Conservation (phyloP, 257 asterid species). For the Jacaranda mimosifolia region DNA sequence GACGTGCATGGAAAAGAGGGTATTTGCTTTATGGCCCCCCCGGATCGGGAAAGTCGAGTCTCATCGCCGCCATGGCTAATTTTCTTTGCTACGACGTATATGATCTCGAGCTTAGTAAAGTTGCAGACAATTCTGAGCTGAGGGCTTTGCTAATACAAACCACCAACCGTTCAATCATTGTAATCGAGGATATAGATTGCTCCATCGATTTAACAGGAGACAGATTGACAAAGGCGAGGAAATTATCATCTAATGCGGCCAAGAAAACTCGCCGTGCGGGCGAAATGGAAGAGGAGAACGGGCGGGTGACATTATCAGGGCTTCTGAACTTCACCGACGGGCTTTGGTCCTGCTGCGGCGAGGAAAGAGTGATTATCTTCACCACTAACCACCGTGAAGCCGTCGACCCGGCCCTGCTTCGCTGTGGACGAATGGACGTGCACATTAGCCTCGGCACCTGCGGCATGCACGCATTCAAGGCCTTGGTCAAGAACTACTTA, state of each 20-base stretch:
- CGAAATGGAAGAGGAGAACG: conserved; percentile 30
- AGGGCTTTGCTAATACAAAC: conserved; percentile 59
- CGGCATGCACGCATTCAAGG: conserved; percentile 58
- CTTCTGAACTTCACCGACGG: conserved; percentile 64
- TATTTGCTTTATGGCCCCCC: conserved; percentile 66
- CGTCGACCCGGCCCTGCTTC: conserved; percentile 62
- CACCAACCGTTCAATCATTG: conserved; percentile 60
- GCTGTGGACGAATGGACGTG: conserved; percentile 73
- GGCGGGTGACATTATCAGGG: conserved; percentile 64
- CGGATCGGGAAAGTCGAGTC: conserved; percentile 66
- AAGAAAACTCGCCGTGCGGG: conserved; percentile 25
- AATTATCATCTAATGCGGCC: background rate
- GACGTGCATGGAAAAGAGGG: conserved; percentile 74
- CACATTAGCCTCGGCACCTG: conserved; percentile 71
- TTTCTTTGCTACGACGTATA: conserved; percentile 59
- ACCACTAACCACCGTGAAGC: conserved; percentile 54
- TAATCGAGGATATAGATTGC: conserved; percentile 70
- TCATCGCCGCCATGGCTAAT: conserved; percentile 72
- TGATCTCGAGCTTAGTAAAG: conserved; percentile 65
- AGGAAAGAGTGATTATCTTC: conserved; percentile 41
- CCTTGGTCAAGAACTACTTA: conserved; percentile 60
- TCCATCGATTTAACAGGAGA: conserved; percentile 58
- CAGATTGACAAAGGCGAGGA: conserved; percentile 33
- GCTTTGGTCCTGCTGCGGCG: conserved; percentile 50
- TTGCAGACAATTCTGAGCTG: conserved; percentile 52